Percentiles rank a stretch among this genome's conserved stretches.
Evolutionary conservation across 164 flowering plant species (phyloP).

Genomic region (Sedum album): DNA sequence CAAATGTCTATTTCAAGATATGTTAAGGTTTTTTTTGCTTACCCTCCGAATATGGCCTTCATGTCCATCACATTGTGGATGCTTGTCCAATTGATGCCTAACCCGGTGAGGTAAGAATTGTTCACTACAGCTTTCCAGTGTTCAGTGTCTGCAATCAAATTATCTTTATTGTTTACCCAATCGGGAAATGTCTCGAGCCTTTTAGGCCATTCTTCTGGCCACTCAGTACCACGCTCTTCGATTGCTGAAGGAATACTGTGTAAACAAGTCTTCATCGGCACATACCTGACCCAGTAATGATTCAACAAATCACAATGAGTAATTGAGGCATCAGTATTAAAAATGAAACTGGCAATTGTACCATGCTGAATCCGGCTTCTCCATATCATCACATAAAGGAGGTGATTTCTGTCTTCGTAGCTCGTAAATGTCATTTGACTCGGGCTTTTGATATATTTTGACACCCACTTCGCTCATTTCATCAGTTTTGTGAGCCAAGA

Average conservation of each 20-base stretch:
- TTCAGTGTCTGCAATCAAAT: constrained; percentile 46
- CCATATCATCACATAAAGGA: constrained; percentile 78
- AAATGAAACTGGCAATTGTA: constrained; percentile 13
- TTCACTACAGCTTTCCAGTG: constrained; percentile 79
- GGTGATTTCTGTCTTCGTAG: constrained; percentile 76
- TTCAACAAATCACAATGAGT: neutral
- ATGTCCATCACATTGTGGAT: constrained; percentile 81
- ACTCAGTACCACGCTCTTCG: constrained; percentile 83
- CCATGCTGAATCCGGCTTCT: constrained; percentile 97
- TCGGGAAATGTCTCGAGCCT: constrained; percentile 81
- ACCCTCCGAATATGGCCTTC: constrained; percentile 65
- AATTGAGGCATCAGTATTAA: neutral
- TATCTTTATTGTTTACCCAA: constrained; percentile 66
- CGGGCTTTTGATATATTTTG: constrained; percentile 89
- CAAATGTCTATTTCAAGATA: too few relatives aligned
- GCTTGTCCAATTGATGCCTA: constrained; percentile 82
- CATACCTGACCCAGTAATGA: constrained; percentile 46
- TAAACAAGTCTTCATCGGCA: constrained; percentile 61
- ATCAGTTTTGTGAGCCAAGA: constrained; percentile 81
- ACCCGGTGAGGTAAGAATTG: constrained; percentile 76
- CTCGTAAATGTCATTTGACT: constrained; percentile 71
- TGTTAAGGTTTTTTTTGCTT: neutral
- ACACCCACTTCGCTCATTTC: constrained; percentile 73
- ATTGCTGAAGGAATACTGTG: constrained; percentile 70
- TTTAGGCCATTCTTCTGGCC: constrained; percentile 99